Evolutionary conservation across 345 rosid genomes (phyloP).

Genomic region (Atalantia buxifolia): DNA sequence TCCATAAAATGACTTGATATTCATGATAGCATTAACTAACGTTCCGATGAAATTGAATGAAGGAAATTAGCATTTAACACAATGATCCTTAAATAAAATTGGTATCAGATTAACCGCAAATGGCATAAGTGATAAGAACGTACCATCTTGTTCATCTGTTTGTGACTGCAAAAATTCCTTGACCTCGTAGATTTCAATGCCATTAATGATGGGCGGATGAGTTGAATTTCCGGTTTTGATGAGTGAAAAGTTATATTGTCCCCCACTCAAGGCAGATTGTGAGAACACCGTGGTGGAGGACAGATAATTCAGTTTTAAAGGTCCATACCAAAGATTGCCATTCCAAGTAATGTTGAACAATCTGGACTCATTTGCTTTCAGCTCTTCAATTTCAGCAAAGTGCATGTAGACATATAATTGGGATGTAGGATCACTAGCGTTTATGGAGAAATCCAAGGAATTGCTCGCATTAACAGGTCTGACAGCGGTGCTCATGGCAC

Average conservation of each 20-base stretch:
- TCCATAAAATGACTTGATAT: slow-evolving; percentile 15
- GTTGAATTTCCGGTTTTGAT: slow-evolving; percentile 2
- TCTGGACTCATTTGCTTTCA: slow-evolving; percentile 24
- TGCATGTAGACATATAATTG: slow-evolving; percentile 28
- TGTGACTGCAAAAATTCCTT: slow-evolving; percentile 3
- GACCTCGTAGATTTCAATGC: slow-evolving; percentile 13
- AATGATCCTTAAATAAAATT: neutral
- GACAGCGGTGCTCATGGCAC: slow-evolving; percentile 25
- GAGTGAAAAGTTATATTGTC: neutral
- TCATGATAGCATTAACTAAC: slow-evolving; percentile 23
- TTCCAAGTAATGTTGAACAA: slow-evolving; percentile 10
- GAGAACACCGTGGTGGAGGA: slow-evolving; percentile 2
- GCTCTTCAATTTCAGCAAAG: slow-evolving; percentile 27
- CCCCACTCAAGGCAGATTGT: neutral
- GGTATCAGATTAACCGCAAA: neutral
- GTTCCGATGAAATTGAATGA: neutral
- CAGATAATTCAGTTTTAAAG: slow-evolving; percentile 9
- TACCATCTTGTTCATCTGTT: slow-evolving; percentile 24
- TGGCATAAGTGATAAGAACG: neutral
- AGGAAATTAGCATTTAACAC: neutral
- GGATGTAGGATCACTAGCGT: neutral
- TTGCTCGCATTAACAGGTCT: slow-evolving; percentile 3
- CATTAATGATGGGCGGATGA: slow-evolving; percentile 16
- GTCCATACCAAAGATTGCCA: slow-evolving; percentile 5
- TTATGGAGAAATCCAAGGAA: slow-evolving; percentile 2